Evolutionary conservation across 2,329 filamentous ascomycete species (phyloP), one percentile per base, ranked within the genome.

Genomic region (Cercospora berteroae): DNA sequence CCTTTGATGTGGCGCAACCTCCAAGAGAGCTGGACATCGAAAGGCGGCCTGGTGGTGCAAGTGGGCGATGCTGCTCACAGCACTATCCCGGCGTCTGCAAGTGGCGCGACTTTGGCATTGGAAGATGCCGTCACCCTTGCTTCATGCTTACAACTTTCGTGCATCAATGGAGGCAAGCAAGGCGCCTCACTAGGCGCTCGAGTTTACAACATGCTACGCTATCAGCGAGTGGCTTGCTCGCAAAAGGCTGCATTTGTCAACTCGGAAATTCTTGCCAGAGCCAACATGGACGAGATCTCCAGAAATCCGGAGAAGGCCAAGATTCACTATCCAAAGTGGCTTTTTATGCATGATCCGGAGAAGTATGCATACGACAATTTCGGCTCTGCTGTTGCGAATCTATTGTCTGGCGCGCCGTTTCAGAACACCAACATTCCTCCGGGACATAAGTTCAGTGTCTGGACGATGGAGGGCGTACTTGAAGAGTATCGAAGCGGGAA

Each of bases 221-320:
- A 80, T 82, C 60, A 82, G 81, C 59, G 52, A 16, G 52, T 56
- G 12, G 78, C 80, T 5, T 84, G 83, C 75, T 81, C 81, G 1
- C 83, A 84, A 65, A 83, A 84, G 65, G 79, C 83, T 39, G 80
- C 81, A 50, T 83, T 83, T 76, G 79, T 79, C 69, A 82, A 83
- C 72, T 77, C 81, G 27, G 81, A 83, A 72, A 78, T 83, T 8
- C 77, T 83, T 1, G 81, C 83, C 72, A 79, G 82, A 65, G 83
- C 81, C 10, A 80, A 83, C 71, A 83, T 81, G 82, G 77, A 80
- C 65, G 82, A 83, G 68, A 81, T 83, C 66, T 80, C 82, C 72
- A 74, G 81, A 1, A 79, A 83, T 68, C 81, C 81, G 0, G 77
- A 80, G 44, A 76, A 78, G 7, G 81, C 80, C 13, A 79, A 80